Conservation (phyloP, 495 filamentous ascomycete species). For the Choiromyces venosus region DNA sequence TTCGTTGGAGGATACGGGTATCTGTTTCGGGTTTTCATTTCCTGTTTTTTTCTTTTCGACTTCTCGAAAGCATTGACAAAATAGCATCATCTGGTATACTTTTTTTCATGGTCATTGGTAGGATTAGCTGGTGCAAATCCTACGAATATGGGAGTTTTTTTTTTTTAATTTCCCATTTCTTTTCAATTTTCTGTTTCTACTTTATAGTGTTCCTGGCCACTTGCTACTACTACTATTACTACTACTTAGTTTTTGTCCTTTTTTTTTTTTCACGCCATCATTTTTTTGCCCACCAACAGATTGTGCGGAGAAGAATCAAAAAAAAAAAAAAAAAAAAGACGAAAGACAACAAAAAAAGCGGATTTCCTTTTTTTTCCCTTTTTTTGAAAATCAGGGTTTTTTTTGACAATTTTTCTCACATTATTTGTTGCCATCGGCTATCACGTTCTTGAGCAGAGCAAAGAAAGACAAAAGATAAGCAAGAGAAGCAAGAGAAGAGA, state of each 20-base stretch:
- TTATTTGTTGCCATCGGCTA: not conserved
- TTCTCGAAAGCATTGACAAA: conserved; percentile 25
- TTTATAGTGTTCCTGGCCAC: not conserved
- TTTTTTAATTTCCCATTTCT: not conserved
- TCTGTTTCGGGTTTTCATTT: conserved; percentile 6
- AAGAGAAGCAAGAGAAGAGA: not conserved
- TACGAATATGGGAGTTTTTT: not conserved
- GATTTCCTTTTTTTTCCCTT: conserved; percentile 2
- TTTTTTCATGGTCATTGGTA: not conserved
- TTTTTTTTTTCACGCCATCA: not conserved
- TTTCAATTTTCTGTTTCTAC: not conserved
- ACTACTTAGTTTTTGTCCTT: not conserved
- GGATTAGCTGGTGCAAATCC: not conserved
- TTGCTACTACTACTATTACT: not conserved
- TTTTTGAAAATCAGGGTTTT: too few relatives aligned
- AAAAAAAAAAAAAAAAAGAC: not conserved
- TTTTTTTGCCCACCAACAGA: not conserved
- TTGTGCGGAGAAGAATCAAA: not conserved
- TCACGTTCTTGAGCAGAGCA: conserved; percentile 22
- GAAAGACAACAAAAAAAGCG: too few relatives aligned
- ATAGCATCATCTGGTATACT: conserved; percentile 23
- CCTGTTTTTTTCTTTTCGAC: conserved; percentile 13
- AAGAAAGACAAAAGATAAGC: too few relatives aligned
- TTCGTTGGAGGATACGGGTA: conserved; percentile 1
- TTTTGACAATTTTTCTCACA: not conserved